Conservation (phyloP, 1,139 yeast genomes). For the Entelexis paramagnoliae region DNA sequence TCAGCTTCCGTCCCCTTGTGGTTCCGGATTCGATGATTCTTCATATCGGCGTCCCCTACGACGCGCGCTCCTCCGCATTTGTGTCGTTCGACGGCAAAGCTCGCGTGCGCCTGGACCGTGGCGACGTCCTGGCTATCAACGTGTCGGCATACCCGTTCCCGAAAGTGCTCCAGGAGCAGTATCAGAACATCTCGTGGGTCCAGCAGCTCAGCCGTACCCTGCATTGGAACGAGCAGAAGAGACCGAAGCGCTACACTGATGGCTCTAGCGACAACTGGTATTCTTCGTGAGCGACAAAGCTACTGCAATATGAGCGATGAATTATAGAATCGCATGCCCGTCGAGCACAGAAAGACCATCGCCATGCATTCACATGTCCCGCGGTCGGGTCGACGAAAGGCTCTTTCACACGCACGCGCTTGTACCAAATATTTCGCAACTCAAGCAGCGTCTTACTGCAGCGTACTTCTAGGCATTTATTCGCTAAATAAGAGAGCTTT, state of each 20-base stretch:
- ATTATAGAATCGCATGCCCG: too few relatives aligned
- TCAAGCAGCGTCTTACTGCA: too few relatives aligned
- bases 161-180: constrained; percentile 36
- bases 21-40: constrained; percentile 63
- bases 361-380: too few relatives aligned
- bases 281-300: not conserved
- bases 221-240: constrained; percentile 47
- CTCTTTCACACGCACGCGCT: too few relatives aligned
- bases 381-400: too few relatives aligned
- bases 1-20: constrained; percentile 72
- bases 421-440: too few relatives aligned
- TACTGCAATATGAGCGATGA: too few relatives aligned
- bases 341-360: too few relatives aligned
- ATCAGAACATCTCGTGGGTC: constrained; percentile 40
- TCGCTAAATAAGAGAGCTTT: too few relatives aligned
- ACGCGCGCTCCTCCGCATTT: constrained; percentile 65
- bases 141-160: constrained; percentile 71
- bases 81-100: constrained; percentile 73
- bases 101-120: constrained; percentile 53
- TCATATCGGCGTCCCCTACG: constrained; percentile 56
- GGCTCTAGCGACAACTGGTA: constrained; percentile 10
- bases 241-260: constrained; percentile 30
- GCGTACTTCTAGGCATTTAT: too few relatives aligned
- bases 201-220: constrained; percentile 39
- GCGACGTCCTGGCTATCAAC: constrained; percentile 60